A percentile compares a stretch with the other conserved stretches of the same genome.
phyloP scores from a whole-genome alignment of 768 basidiomycete species.

The Collybia mongolica region DNA sequence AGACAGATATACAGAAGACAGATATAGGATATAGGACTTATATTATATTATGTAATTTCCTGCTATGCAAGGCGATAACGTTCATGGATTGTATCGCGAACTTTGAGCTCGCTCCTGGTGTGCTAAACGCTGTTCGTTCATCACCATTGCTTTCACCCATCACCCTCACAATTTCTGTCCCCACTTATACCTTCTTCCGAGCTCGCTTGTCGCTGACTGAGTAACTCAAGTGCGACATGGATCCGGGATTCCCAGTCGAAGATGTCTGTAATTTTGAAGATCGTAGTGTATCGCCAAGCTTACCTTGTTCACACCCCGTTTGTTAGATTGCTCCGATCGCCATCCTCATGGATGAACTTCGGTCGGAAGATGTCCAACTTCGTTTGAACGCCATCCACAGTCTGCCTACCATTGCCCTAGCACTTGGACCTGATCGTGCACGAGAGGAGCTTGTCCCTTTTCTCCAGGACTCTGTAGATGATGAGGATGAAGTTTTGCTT shows the following conservation, averaged over 20 bases:
- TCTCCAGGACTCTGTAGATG: slow-evolving; percentile 98
- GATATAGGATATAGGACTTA: no score
- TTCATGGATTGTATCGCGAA: no score
- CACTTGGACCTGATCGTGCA: slow-evolving; percentile 92
- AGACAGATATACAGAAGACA: no score
- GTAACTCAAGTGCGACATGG: slow-evolving; percentile 40
- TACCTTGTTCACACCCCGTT: slow-evolving; percentile 8
- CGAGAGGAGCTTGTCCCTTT: slow-evolving; percentile 95
- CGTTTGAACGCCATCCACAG: slow-evolving; percentile 96
- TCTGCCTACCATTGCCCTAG: slow-evolving; percentile 96
- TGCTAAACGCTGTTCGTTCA: no score
- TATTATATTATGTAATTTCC: no score
- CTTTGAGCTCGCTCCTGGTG: no score
- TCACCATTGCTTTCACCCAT: no score
- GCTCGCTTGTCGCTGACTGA: background rate
- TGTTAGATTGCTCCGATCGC: slow-evolving; percentile 88
- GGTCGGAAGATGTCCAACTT: slow-evolving; percentile 95
- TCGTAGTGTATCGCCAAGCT: slow-evolving; percentile 10
- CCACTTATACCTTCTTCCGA: background rate
- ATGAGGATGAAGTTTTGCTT: slow-evolving; percentile 97
- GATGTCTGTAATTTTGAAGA: slow-evolving; percentile 50
- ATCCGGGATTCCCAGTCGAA: slow-evolving; percentile 62
- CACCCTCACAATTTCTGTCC: no score
- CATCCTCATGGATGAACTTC: slow-evolving; percentile 96
- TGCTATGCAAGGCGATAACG: no score